Percentiles rank a stretch among this genome's conserved stretches.
These are phyloP conservation scores for Clonostachys sp. DNA, from an alignment of 2,329 filamentous ascomycete species.

Conservation along the genomic window DNA sequence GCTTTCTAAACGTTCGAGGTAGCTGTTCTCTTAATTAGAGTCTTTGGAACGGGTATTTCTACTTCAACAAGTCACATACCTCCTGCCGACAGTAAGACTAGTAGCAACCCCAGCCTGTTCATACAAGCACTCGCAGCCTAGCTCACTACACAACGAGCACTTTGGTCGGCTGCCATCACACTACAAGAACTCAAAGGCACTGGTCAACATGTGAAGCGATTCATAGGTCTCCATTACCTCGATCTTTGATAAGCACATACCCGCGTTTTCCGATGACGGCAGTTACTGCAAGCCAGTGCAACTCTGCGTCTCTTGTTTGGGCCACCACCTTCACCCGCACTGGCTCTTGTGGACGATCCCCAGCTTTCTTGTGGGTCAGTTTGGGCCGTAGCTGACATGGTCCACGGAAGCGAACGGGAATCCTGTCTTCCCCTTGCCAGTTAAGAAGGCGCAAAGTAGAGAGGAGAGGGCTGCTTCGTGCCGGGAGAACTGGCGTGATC, in stretches of 20 bases:
- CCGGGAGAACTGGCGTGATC: no score
- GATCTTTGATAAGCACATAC: neutral
- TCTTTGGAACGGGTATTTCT: neutral
- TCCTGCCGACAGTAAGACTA: neutral
- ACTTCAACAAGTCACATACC: neutral
- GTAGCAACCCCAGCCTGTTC: neutral
- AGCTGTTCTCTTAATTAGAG: neutral
- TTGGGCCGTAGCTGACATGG: no score
- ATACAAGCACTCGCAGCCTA: neutral
- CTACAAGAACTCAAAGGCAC: neutral
- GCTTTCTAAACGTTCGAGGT: neutral
- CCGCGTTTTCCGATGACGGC: neutral
- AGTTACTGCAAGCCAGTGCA: neutral
- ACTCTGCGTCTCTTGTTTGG: neutral
- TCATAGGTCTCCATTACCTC: neutral
- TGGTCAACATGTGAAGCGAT: neutral
- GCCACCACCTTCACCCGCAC: no score
- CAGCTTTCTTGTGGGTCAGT: no score
- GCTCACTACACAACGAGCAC: neutral
- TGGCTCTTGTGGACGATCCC: no score
- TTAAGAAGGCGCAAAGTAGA: no score
- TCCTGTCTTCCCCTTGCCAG: no score
- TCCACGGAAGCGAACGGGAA: no score
- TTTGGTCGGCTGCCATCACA: neutral
- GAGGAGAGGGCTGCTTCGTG: no score